phyloP scores from a whole-genome alignment of 306 rosid genomes.

The Carpinus fangiana region DNA sequence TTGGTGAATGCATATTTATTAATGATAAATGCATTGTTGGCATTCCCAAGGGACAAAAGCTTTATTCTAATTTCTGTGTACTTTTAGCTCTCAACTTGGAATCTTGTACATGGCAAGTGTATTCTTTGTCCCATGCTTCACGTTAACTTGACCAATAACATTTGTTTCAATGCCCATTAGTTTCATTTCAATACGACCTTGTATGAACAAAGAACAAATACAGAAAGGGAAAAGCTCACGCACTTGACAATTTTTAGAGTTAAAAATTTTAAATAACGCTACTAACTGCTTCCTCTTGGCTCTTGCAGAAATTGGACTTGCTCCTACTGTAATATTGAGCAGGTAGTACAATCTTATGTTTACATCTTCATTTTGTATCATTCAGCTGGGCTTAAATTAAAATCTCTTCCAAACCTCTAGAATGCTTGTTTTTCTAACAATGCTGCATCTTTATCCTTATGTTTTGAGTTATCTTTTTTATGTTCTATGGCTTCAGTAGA shows the following conservation, averaged over 20 bases:
- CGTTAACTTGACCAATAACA: background rate
- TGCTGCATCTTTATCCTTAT: slow-evolving; percentile 23
- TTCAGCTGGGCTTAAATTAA: slow-evolving; percentile 12
- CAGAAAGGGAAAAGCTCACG: background rate
- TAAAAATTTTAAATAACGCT: background rate
- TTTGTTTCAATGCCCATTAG: background rate
- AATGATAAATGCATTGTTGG: background rate
- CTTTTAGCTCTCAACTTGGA: slow-evolving; percentile 6
- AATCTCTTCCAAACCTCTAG: slow-evolving; percentile 17
- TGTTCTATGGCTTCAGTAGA: slow-evolving; percentile 13
- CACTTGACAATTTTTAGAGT: background rate
- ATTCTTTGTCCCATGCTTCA: background rate
- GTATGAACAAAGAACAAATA: background rate
- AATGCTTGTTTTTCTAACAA: slow-evolving; percentile 20
- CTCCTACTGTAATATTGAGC: slow-evolving; percentile 83
- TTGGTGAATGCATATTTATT: background rate
- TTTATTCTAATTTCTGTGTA: background rate
- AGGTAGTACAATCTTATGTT: slow-evolving; percentile 49
- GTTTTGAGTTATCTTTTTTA: slow-evolving; percentile 17
- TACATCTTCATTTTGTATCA: slow-evolving; percentile 16
- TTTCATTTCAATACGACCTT: slow-evolving; percentile 4
- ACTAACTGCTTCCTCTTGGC: slow-evolving; percentile 32
- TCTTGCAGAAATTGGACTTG: slow-evolving; percentile 81
- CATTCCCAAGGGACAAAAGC: background rate
- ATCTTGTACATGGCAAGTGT: background rate